These are phyloP conservation scores for Yamadazyma triangularis DNA, from an alignment of 1,139 yeast genomes.

Conservation along the genomic window DNA sequence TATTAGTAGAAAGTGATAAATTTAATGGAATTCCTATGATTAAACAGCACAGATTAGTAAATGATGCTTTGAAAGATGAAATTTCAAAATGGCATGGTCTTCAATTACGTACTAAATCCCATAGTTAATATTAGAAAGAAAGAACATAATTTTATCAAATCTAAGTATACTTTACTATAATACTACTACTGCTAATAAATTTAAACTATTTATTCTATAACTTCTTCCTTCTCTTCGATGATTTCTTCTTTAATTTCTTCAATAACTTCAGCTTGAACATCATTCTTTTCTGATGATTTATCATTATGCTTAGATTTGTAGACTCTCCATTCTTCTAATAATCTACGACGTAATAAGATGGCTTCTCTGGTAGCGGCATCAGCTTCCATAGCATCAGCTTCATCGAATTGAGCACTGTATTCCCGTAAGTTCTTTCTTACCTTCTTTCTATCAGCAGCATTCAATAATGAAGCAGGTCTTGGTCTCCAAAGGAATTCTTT, in stretches of 20 bases:
- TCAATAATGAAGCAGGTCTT: slow-evolving; percentile 77
- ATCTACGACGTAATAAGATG: slow-evolving; percentile 77
- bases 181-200: too few relatives aligned
- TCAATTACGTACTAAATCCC: slow-evolving; percentile 75
- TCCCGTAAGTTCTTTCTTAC: slow-evolving; percentile 86
- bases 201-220: slow-evolving; percentile 54
- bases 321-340: slow-evolving; percentile 79
- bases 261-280: slow-evolving; percentile 59
- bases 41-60: slow-evolving; percentile 89
- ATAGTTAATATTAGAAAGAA: too few relatives aligned
- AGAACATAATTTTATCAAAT: too few relatives aligned
- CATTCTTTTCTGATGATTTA: slow-evolving; percentile 45
- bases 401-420: slow-evolving; percentile 91
- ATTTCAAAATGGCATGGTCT: slow-evolving; percentile 93
- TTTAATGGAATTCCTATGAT: slow-evolving; percentile 81
- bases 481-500: slow-evolving; percentile 97
- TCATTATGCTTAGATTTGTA: slow-evolving; percentile 64
- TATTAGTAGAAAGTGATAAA: slow-evolving; percentile 63
- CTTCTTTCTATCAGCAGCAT: slow-evolving; percentile 79
- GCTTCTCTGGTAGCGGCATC: slow-evolving; percentile 89
- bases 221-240: slow-evolving; percentile 78
- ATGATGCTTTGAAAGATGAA: slow-evolving; percentile 76
- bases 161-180: too few relatives aligned
- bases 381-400: slow-evolving; percentile 94
- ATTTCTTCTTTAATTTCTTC: slow-evolving; percentile 66